Evolutionary conservation across 2,329 filamentous ascomycete species (phyloP).

Genomic region (Cladosporium phlei): DNA sequence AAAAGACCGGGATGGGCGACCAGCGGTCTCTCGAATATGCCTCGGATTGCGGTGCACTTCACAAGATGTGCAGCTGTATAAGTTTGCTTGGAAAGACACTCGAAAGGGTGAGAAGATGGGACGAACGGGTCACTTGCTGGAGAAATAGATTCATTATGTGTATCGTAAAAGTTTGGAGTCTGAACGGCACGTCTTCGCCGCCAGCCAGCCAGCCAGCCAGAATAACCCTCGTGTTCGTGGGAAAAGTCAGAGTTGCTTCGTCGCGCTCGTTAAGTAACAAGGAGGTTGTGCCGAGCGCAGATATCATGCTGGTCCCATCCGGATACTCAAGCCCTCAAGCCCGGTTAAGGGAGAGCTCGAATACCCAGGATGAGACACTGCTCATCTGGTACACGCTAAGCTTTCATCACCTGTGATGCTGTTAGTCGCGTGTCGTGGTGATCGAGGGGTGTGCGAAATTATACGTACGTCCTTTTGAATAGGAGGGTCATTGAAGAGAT

Average conservation of each 20-base stretch:
- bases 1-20: slow-evolving; percentile 20
- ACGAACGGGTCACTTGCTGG: background rate
- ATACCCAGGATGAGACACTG: slow-evolving; percentile 23
- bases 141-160: slow-evolving; percentile 2
- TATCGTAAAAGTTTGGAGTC: background rate
- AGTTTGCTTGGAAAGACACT: too few species aligned
- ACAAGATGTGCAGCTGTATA: background rate
- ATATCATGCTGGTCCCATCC: slow-evolving; percentile 77
- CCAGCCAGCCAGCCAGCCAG: slow-evolving; percentile 4
- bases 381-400: slow-evolving; percentile 92
- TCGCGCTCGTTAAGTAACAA: slow-evolving; percentile 97
- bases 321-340: slow-evolving; percentile 81
- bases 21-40: slow-evolving; percentile 19
- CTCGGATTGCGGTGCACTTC: slow-evolving; percentile 10
- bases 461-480: slow-evolving; percentile 92
- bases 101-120: background rate
- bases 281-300: slow-evolving; percentile 99
- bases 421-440: slow-evolving; percentile 23
- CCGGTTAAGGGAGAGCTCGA: slow-evolving; percentile 76
- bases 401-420: slow-evolving; percentile 89
- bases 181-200: slow-evolving; percentile 8
- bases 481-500: slow-evolving; percentile 82
- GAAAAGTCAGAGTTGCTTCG: slow-evolving; percentile 82
- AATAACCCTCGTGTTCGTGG: slow-evolving; percentile 7
- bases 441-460: background rate